Evolutionary conservation across 2,329 filamentous ascomycete genomes (phyloP), one percentile per base, ranked within the genome.

Genomic region (Paraphaeosphaeria sporulosa): DNA sequence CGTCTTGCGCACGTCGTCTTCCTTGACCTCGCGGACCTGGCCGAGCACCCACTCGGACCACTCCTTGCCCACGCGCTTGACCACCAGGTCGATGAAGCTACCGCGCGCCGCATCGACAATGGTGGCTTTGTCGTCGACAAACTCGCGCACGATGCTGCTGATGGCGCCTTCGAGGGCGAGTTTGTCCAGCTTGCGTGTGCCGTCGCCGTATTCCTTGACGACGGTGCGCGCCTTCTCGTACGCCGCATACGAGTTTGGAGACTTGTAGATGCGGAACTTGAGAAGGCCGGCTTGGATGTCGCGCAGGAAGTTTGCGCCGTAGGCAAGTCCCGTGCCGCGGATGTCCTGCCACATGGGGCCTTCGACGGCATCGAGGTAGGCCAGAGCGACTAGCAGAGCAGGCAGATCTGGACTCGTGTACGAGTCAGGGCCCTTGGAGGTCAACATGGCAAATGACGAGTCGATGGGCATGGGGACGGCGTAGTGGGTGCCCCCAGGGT

Each of bases 281-380:
- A 97, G 81, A 52, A 91, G 87, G 2, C 94, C 95, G 1, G 88
- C 89, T 71, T 95, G 92, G 30, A 92, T 81, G 71, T 92, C 90
- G 48, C 91, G 89, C 47, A 85, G 85, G 73, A 98, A 96, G 69
- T 86, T 88, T 0, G 91, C 90, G 55, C 94, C 94, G 73, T 99
- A 99, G 0, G 95, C 95, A 55, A 98, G 88, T 47, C 95, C 95
- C 46, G 92, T 95, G 58, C 95, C 95, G 49, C 95, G 92, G 51
- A 98, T 91, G 0, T 93, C 92, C 64, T 90, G 90, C 94, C 95
- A 98, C 34, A 99, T 87, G 0, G 95, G 95, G 0, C 95, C 95
- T 78, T 99, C 95, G 19, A 96, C 91, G 0, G 93, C 89, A 73
- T 97, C 94, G 62, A 99, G 89, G 74, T 97, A 98, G 21, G 93